Base-by-base conservation (phyloP, 805 yeast species). In the Candida qinlingensis region DNA sequence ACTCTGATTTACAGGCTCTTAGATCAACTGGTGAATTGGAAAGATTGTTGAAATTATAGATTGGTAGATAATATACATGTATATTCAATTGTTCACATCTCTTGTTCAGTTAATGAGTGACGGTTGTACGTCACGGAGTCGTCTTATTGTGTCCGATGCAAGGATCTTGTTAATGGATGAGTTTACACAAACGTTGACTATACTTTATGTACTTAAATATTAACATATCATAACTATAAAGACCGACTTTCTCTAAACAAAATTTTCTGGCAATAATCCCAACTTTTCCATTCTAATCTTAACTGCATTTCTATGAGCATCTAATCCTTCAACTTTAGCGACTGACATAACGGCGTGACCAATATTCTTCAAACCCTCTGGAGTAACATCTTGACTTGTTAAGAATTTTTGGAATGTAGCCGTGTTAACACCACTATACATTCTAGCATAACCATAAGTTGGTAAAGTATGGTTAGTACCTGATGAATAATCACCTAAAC, bases 401-500 rank as follows among this genome's bases (percentile, higher is more conserved):
- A 94, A 85, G 71, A 87, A 90, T 70, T 94, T 94, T 69, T 87
- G 95, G 81, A 88, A 94, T 0, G 97, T 90, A 44, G 90, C 83
- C 27, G 98, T 94, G 72, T 94, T 94, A 48, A 91, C 97, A 53
- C 99, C 99, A 56, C 95, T 84, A 72, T 94, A 94, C 79, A 89
- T 95, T 72, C 90, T 85, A 40, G 99, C 98, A 63, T 92, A 94
- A 44, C 99, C 99, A 64, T 94, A 94, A 0, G 99, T 94, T 50
- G 99, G 99, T 60, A 94, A 77, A 0, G 99, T 94, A 72, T 94
- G 99, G 76, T 94, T 94, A 5, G 99, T 94, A 66, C 99, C 99
- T 52, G 91, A 80, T 0, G 97, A 91, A 72, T 94, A 94, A 71
- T 94, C 99, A 63, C 99, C 99, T 67, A 97, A 91, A 3, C 96